Evolutionary conservation across 108 stramenopile species (phyloP), one percentile per base, ranked within the genome.

Genomic region (Fistulifera pelliculosa): DNA sequence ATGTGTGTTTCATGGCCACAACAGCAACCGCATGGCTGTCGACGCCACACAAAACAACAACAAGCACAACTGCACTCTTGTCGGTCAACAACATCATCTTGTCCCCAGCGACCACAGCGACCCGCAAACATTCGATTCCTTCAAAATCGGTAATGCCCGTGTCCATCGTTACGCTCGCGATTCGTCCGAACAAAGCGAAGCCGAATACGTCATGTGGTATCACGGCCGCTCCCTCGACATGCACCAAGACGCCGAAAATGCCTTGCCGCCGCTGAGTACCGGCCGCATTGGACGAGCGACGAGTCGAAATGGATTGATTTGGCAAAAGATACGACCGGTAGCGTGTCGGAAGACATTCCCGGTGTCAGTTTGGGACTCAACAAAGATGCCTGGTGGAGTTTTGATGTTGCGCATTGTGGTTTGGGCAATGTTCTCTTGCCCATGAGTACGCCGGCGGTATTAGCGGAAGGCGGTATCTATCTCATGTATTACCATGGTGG

Each of bases 401-500:
- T 95, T 60, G 94, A 95, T 62, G 90, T 90, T 0, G 74, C 87
- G 1, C 94, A 95, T 65, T 59, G 88, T 19, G 94, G 94, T 21
- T 64, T 95, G 22, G 94, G 94, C 8, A 87, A 85, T 60, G 88
- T 95, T 0, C 49, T 89, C 27, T 49, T 95, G 42, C 90, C 88
- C 41, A 92, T 92, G 80, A 71, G 60, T 31, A 85, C 77, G 4
- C 85, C 89, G 2, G 76, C 83, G 4, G 85, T 93, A 12, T 58
- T 80, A 45, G 75, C 78, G 40, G 88, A 90, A 48, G 84, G 88
- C 15, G 89, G 88, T 24, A 85, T 93, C 19, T 95, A 95, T 55
- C 55, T 95, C 35, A 88, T 90, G 89, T 95, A 95, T 58, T 91
- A 87, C 55, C 79, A 88, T 65, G 94, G 94, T 41, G 94, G 94